phyloP scores from a whole-genome alignment of 495 filamentous ascomycete species.

The Aspergillus taichungensis region DNA sequence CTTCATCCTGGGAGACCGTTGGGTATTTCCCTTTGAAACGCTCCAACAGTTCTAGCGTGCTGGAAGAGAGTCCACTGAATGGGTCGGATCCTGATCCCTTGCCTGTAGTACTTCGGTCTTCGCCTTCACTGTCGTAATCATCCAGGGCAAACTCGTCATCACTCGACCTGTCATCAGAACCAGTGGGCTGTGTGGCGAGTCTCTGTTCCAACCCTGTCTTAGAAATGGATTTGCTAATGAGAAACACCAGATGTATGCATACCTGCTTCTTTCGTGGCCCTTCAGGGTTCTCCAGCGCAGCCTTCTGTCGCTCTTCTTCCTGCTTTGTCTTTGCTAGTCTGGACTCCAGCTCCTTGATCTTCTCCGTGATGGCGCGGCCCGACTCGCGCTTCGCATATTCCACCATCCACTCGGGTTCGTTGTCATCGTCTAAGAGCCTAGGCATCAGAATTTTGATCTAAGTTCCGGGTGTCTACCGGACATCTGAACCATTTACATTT shows the following conservation, averaged over 20 bases:
- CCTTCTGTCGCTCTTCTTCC: conserved; percentile 57
- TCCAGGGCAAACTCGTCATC: conserved; percentile 70
- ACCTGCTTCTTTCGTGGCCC: conserved; percentile 43
- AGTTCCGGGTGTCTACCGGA: not conserved
- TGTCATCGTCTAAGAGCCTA: conserved; percentile 40
- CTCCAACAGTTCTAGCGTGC: conserved; percentile 34
- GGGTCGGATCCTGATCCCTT: conserved; percentile 6
- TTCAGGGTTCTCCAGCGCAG: conserved; percentile 35
- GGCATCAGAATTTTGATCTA: conserved; percentile 1
- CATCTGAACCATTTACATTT: conserved; percentile 16
- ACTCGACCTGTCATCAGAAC: conserved; percentile 34
- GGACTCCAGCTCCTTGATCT: conserved; percentile 62
- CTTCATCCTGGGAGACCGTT: conserved; percentile 32
- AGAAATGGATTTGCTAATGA: not conserved
- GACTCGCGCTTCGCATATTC: conserved; percentile 63
- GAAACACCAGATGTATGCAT: conserved; percentile 6
- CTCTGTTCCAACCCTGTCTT: conserved; percentile 18
- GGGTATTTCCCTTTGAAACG: conserved; percentile 28
- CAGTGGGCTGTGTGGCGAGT: conserved; percentile 17
- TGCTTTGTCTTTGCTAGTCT: conserved; percentile 58
- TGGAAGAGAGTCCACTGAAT: conserved; percentile 33
- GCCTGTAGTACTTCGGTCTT: conserved; percentile 16
- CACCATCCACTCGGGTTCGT: conserved; percentile 85
- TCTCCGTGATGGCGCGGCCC: conserved; percentile 53
- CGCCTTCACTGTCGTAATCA: conserved; percentile 69